Base-by-base conservation (phyloP, 805 yeast genomes). In the Danielia reshetovae region DNA sequence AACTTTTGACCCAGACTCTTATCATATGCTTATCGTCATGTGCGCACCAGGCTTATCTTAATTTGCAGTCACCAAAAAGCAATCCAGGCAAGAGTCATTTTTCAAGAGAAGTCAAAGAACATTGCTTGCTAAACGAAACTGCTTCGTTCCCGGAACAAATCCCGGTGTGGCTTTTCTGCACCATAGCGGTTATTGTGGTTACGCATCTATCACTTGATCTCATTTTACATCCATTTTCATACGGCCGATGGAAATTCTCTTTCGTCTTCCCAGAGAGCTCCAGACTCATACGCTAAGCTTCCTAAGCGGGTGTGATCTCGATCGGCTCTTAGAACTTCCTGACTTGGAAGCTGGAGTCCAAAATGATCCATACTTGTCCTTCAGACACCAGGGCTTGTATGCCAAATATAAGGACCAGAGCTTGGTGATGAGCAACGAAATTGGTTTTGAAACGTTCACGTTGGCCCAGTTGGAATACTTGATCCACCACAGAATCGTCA, bases 211-310 rank as follows among this genome's bases (percentile, higher is more conserved):
- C 14, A 24, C n/a, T 18, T 14, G 22, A n/a, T n/a, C 28, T 15
- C 18, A 15, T n/a, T 14, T 14, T n/a, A n/a, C n/a, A n/a, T n/a
- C n/a, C n/a, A n/a, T n/a, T n/a, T n/a, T n/a, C n/a, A n/a, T n/a
- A n/a, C n/a, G n/a, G n/a, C n/a, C n/a, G n/a, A 42, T 41, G 45
- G 43, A 35, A 18, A 24, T 29, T 7, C 38, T 45, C 27, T 41
- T 49, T 24, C 12, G 21, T 10, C 32, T 52, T 13, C 55, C 57
- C 7, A 19, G 34, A 2, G 57, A 52, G 35, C 27, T 52, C 19
- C 43, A 45, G 29, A 40, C 29, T 7, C 32, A 38, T 14, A 39
- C 44, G 13, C 36, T 52, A 11, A 31, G 41, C 30, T 43, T 32
- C 23, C 23, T 52, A 18, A 31, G 40, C 5, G 39, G 42, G 7